Base-by-base conservation (phyloP, 495 filamentous ascomycete species). In the Symbiotaphrina buchneri region DNA sequence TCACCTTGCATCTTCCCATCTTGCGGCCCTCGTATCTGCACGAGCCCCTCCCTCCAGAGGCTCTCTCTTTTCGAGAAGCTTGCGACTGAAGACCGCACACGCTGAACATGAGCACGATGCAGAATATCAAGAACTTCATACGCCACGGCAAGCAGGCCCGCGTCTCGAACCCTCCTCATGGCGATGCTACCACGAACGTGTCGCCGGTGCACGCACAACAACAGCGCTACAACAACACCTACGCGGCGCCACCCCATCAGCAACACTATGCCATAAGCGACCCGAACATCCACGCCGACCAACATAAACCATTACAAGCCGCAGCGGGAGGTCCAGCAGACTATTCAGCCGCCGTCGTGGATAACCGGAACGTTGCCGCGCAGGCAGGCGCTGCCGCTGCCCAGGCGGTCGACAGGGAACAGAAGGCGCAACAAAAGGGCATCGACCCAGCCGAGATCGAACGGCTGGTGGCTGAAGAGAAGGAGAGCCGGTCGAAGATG, bases 111-210 rank as follows among this genome's bases (percentile, higher is more conserved):
- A 75, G 73, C 45, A 80, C 78, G 31, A 81, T 85, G 58, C 74
- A 82, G 59, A 79, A 72, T 42, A 56, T 97, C 34, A 93, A 97
- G 56, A 97, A 94, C 54, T 85, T 97, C 53, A 90, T 97, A 55
- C 80, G 87, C 35, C 87, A 94, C 59, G 85, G 83, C 65, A 94
- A 94, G 58, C 82, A 93, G 59, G 85, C 82, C 36, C 76, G 81
- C 33, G 59, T 62, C 31, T 65, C 63, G 37, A 67, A 74, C 19
- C 54, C 62, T 23, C 63, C 65, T 38, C 62, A 60, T 33, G 63
- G 44, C 21, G 68, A 78, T 34, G 61, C 74, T 18, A 77, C 73
- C 5, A 74, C 72, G 31, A 65, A 66, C 43, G 59, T 76, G 32
- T 71, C 71, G 21, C 52, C 64, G 10, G 61, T 78, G 32, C 65